These are phyloP conservation scores for Periglandula ipomoeae DNA, from an alignment of 2,329 filamentous ascomycete species.

Conservation along the genomic window DNA sequence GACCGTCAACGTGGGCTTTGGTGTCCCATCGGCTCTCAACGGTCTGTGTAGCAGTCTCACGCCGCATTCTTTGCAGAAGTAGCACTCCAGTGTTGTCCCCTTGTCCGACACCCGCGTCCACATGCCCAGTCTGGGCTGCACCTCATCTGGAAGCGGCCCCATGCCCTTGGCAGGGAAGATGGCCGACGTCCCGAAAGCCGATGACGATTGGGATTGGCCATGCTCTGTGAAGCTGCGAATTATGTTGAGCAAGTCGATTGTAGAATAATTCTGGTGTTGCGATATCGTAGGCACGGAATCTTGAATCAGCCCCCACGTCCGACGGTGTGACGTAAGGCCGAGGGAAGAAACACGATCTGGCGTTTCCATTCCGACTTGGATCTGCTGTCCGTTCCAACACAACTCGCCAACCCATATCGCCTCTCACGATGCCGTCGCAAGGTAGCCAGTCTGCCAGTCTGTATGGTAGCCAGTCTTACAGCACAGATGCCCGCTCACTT, in stretches of 20 bases:
- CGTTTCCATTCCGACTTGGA: not conserved
- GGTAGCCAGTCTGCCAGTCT: conserved; percentile 1
- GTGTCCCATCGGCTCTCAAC: conserved; percentile 26
- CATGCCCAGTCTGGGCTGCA: conserved; percentile 22
- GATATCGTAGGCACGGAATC: too few relatives aligned
- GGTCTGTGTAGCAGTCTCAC: conserved; percentile 38
- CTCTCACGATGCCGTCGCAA: conserved; percentile 7
- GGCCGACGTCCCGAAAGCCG: conserved; percentile 37
- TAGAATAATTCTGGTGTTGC: too few relatives aligned
- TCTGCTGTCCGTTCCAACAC: not conserved
- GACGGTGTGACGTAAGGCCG: not conserved
- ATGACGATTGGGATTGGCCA: conserved; percentile 21
- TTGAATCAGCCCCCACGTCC: not conserved
- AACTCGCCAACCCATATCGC: not conserved
- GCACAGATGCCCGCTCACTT: conserved; percentile 6
- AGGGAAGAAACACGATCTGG: not conserved
- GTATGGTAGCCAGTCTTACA: conserved; percentile 8
- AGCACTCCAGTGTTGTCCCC: conserved; percentile 34
- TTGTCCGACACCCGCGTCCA: too few relatives aligned
- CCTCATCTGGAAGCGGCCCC: conserved; percentile 27
- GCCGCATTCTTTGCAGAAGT: conserved; percentile 33
- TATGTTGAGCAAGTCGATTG: too few relatives aligned
- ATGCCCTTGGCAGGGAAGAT: conserved; percentile 32
- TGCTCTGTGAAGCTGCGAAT: not conserved
- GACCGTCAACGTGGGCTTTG: conserved; percentile 28